Conservation (phyloP, 345 rosid species). For the Eutrema heterophyllum region DNA sequence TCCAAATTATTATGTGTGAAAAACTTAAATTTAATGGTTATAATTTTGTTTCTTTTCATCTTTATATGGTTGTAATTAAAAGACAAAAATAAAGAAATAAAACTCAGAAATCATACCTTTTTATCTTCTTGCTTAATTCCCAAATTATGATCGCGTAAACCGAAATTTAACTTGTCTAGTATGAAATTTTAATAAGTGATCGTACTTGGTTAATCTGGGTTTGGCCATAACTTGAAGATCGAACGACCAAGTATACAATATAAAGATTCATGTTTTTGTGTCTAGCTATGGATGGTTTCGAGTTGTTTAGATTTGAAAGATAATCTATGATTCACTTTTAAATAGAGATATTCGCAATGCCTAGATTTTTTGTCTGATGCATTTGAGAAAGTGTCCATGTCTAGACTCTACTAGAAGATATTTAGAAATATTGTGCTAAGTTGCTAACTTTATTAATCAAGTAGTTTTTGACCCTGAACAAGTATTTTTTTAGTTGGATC, state of each 20-base stretch:
- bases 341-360: slow-evolving; percentile 14
- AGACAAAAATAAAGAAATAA: neutral
- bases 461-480: neutral
- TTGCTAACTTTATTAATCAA: neutral
- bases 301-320: slow-evolving; percentile 10
- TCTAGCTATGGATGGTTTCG: slow-evolving; percentile 22
- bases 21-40: neutral
- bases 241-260: too few species aligned
- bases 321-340: slow-evolving; percentile 18
- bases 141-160: neutral
- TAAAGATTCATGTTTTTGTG: slow-evolving; percentile 28
- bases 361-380: neutral
- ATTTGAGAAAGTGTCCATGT: neutral
- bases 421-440: slow-evolving; percentile 9
- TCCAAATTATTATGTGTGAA: neutral
- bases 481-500: neutral
- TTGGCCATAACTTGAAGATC: neutral
- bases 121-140: neutral
- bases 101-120: neutral
- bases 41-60: too few species aligned
- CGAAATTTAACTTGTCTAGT: neutral
- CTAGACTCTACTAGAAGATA: slow-evolving; percentile 5
- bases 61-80: neutral
- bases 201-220: neutral
- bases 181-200: neutral